These are phyloP conservation scores for Kappamyces sp. DNA, from an alignment of 192 early-diverging fungal genomes.

Conservation along the genomic window DNA sequence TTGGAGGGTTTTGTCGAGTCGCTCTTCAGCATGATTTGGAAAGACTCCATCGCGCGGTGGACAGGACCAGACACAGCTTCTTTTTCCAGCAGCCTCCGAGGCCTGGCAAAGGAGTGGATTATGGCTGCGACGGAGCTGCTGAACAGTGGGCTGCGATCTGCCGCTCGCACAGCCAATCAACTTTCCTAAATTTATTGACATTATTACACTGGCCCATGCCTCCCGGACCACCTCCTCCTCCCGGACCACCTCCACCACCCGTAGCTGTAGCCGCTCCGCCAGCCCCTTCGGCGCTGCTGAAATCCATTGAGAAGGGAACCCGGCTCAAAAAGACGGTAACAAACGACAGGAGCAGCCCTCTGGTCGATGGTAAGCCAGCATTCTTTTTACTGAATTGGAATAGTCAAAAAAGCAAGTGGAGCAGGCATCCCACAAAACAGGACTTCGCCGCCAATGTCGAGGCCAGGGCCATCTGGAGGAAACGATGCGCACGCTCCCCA, in stretches of 20 bases:
- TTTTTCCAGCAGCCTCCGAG: too few species aligned
- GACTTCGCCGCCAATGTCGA: conserved; percentile 22
- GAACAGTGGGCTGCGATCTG: too few species aligned
- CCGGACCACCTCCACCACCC: conserved; percentile 34
- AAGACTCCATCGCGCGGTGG: too few species aligned
- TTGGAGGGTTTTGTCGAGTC: too few species aligned
- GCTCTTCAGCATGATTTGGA: too few species aligned
- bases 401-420: not conserved
- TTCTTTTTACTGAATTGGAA: conserved; percentile 2
- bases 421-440: not conserved
- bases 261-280: conserved; percentile 23
- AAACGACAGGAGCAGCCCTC: conserved; percentile 41
- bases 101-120: too few species aligned
- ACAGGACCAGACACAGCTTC: too few species aligned
- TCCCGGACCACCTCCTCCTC: conserved; percentile 29
- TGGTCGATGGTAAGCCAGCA: conserved; percentile 35
- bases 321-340: conserved; percentile 49
- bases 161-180: too few species aligned
- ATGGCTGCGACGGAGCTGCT: too few species aligned
- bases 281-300: conserved; percentile 29
- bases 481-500: conserved; percentile 30
- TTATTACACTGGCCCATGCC: not conserved
- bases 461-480: conserved; percentile 20
- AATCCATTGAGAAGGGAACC: conserved; percentile 47
- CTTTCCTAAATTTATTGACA: too few species aligned